Evolutionary conservation across 495 filamentous ascomycete genomes (phyloP), one percentile per base, ranked within the genome.

Genomic region (Elaphomyces granulatus): DNA sequence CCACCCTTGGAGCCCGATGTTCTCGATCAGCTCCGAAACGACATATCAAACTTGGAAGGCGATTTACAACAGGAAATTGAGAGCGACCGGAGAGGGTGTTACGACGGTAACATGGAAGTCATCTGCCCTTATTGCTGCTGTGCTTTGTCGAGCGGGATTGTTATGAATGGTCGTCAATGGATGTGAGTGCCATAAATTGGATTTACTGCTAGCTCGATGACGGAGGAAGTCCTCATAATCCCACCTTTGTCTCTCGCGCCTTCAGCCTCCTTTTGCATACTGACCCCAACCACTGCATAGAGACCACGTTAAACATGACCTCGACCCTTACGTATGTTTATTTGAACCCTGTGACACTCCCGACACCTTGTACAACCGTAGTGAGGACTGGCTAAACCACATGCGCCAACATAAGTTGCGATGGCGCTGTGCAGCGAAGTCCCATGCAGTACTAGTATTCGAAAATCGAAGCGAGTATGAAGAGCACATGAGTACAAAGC

Each of bases 351-450:
- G 38, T 41, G 26, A 41, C 15, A 15, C 19, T 7, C 16, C 26
- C 6, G 28, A 41, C 10, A 17, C 26, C 15, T 34, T 41, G 15
- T 41, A 33, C 17, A 31, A 31, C 8, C 38, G 34, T n/a, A 41
- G 38, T 20, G 38, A 41, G 26, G 26, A 33, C 26, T 41, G 38
- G 38, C 26, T 41, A 8, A 20, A 31, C n/a, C 38, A 41, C n/a
- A 41, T 41, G 38, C 38, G 31, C 26, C 21, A 41, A 3, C 38
- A 41, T 12, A 30, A 15, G 20, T 41, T 41, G 17, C 38, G 38
- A n/a, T 41, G 38, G 38, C 38, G 21, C 10, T 41, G 38, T 15
- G 21, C 26, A 32, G 26, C 38, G 23, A 41, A 41, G 14, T 32
- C 26, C 26, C 38, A 41, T 16, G 38, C 30, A 4, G 30, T 17